Percentiles rank a stretch among this genome's conserved stretches.
Conservation (phyloP, 495 filamentous ascomycete species). For the Neurospora sp. region DNA sequence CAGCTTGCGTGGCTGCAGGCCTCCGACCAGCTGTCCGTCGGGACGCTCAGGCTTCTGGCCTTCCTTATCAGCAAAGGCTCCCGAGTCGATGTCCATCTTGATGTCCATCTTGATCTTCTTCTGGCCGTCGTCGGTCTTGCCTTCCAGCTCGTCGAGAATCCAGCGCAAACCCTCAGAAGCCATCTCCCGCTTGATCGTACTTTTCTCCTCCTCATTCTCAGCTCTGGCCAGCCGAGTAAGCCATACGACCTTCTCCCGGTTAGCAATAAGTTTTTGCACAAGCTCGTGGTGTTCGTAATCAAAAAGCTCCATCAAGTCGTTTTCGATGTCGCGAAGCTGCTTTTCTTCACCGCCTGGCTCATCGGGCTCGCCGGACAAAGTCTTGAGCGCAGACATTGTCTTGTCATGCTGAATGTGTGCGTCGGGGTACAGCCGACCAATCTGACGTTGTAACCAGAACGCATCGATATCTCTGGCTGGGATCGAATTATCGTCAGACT, state of each 20-base stretch:
- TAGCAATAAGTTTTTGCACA: conserved; percentile 84
- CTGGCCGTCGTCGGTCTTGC: conserved; percentile 43
- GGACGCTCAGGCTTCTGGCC: conserved; percentile 32
- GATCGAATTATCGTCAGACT: conserved; percentile 47
- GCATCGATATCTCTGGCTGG: conserved; percentile 86
- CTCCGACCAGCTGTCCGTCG: conserved; percentile 64
- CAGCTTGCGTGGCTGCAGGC: conserved; percentile 74
- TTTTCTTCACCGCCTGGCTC: conserved; percentile 64
- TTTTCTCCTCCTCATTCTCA: conserved; percentile 68
- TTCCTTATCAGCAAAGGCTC: conserved; percentile 38
- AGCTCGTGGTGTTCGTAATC: conserved; percentile 94
- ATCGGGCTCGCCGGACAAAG: conserved; percentile 65
- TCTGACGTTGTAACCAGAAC: conserved; percentile 92
- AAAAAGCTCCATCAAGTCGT: conserved; percentile 95
- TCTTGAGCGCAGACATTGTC: conserved; percentile 67
- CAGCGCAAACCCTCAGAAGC: conserved; percentile 72
- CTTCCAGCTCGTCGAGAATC: conserved; percentile 76
- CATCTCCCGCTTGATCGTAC: conserved; percentile 81
- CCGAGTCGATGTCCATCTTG: conserved; percentile 92
- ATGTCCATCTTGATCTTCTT: conserved; percentile 66
- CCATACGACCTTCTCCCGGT: conserved; percentile 89
- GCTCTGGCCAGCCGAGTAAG: conserved; percentile 80
- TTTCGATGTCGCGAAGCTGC: conserved; percentile 84
- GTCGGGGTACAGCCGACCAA: conserved; percentile 78
- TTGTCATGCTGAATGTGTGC: conserved; percentile 87